These are phyloP conservation scores for Nicotiana tabacum DNA, from an alignment of 257 asterid genomes.

Conservation along the genomic window DNA sequence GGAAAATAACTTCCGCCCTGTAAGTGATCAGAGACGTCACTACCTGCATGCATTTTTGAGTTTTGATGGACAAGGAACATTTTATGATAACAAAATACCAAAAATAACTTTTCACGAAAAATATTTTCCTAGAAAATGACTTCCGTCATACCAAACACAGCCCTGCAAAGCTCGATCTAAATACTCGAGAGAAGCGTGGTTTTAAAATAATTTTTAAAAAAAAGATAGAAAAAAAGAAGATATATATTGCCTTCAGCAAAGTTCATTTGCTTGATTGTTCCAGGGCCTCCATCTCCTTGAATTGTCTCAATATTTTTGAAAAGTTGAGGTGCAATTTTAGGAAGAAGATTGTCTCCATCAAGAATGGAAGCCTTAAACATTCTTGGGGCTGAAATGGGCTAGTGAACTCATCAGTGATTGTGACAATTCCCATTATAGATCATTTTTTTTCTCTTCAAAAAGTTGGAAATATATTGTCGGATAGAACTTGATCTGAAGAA, in stretches of 20 bases:
- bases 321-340: constrained; percentile 38
- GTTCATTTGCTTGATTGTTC: constrained; percentile 40
- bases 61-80: too few relatives aligned
- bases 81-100: too few relatives aligned
- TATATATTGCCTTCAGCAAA: constrained; percentile 30
- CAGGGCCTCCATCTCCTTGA: constrained; percentile 44
- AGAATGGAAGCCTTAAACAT: constrained; percentile 37
- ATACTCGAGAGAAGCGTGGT: too few relatives aligned
- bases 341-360: constrained; percentile 39
- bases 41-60: too few relatives aligned
- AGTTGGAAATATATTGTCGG: not conserved
- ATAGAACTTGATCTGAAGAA: not conserved
- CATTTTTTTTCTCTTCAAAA: not conserved
- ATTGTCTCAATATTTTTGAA: constrained; percentile 34
- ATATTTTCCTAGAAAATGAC: too few relatives aligned
- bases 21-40: too few relatives aligned
- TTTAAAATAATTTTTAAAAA: too few relatives aligned
- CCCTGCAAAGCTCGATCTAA: too few relatives aligned
- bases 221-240: not conserved
- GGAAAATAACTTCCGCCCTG: too few relatives aligned
- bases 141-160: too few relatives aligned
- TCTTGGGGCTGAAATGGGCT: constrained; percentile 25
- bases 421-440: constrained; percentile 23
- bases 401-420: constrained; percentile 24
- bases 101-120: too few relatives aligned